Base-by-base conservation (phyloP, 768 basidiomycete species). In the Mycena polygramma region DNA sequence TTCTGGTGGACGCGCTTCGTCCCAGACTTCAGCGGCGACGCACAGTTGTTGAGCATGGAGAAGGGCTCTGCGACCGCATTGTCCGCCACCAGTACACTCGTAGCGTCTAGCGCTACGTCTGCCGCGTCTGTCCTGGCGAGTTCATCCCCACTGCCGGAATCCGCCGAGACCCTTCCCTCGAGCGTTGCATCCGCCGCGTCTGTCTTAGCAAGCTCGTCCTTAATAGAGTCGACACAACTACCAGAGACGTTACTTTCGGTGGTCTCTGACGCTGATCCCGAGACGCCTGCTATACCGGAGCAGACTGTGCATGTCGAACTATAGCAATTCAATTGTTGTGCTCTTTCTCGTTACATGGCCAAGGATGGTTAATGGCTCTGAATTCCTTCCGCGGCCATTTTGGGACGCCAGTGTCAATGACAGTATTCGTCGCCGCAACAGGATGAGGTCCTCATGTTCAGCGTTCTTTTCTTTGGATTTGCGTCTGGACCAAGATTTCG, bases 1-100 rank as follows among this genome's bases (percentile, higher is more conserved):
- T 91, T 96, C 60, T 97, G 93, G 92, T 97, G 96, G 94, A 93
- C 92, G 49, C 85, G 88, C 46, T 93, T 93, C 63, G 64, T 94
- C 0, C 94, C 94, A 30, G 81, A 82, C 77, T 84, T 85, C 69
- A 75, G 81, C 43, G 78, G 78, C 17, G 83, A 86, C 48, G 78
- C 77, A 35, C 75, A 75, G 37, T 68, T 84, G 43, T 68, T 85
- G 62, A 71, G 69, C 35, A 74, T 75, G 66, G 85, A 85, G 75
- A 82, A 85, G 69, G 80, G 82, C 48, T 58, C 65, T 8, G 63
- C 57, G 14, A 48, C 63, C 36, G 63, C 49, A 24, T 53, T 70
- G 19, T 69, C 68, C 41, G 58, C 60, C 19, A 39, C 30, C 30
- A 30, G 30, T 30, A 30, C 66, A 26, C 17, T 65, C 30, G 53